A percentile compares a stretch with the other conserved stretches of the same genome.
Conservation (phyloP, 768 basidiomycete species). For the Collybiopsis confluens region DNA sequence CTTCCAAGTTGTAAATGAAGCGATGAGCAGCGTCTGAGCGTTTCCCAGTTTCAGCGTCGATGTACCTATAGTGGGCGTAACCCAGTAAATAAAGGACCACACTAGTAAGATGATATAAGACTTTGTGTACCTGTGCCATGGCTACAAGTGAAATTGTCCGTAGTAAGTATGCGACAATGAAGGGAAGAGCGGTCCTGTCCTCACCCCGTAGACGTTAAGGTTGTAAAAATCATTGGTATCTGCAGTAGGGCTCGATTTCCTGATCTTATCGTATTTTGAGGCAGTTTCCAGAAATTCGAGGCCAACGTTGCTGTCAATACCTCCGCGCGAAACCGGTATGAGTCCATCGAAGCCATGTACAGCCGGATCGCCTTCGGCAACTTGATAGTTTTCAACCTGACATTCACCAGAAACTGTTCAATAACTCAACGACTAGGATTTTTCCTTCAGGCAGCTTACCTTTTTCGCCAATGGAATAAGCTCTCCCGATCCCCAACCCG, state of each 20-base stretch:
- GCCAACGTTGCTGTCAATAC: conserved; percentile 26
- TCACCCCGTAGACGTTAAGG: conserved; percentile 27
- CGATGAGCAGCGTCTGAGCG: conserved; percentile 35
- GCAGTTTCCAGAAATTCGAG: conserved; percentile 34
- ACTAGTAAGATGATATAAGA: too few species aligned
- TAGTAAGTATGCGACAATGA: too few species aligned
- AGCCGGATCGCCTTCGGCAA: conserved; percentile 19
- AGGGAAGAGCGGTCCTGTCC: too few species aligned
- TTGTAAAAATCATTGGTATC: conserved; percentile 31
- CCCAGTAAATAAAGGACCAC: too few species aligned
- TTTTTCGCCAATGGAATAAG: conserved; percentile 41
- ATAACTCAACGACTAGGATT: too few species aligned
- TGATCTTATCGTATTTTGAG: conserved; percentile 29
- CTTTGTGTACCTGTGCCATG: neutral
- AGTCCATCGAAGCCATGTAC: conserved; percentile 34
- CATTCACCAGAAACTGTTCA: too few species aligned
- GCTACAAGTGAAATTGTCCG: too few species aligned
- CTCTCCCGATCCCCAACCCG: conserved; percentile 41
- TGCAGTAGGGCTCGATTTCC: conserved; percentile 15
- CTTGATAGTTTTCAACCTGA: conserved; percentile 38
- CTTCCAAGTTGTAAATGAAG: conserved; percentile 25
- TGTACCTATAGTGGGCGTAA: too few species aligned
- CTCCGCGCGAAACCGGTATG: conserved; percentile 33
- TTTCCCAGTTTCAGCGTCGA: conserved; percentile 29
- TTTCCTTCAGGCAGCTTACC: too few species aligned